A percentile compares a stretch with the other conserved stretches of the same genome.
Conservation (phyloP, 164 flowering plant species). For the Dillenia turbinata region DNA sequence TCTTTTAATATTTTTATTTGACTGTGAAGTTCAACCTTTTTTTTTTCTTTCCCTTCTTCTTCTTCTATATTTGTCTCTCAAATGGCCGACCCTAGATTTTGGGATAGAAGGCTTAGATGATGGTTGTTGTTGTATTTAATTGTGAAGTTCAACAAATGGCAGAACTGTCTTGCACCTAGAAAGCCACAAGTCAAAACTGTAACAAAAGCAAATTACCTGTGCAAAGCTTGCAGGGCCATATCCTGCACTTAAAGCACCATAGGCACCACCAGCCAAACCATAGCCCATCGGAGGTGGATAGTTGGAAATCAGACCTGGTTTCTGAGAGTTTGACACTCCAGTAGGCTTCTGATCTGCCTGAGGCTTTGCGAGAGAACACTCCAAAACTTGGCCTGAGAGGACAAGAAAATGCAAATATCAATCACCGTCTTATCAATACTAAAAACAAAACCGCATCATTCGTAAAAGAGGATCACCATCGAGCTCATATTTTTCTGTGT, state of each 20-base stretch:
- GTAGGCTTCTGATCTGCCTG: constrained; percentile 64
- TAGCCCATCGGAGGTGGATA: constrained; percentile 63
- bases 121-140: no score
- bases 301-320: constrained; percentile 47
- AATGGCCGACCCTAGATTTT: no score
- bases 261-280: constrained; percentile 52
- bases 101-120: no score
- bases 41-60: no score
- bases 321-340: constrained; percentile 42
- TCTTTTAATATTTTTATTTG: no score
- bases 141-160: background rate
- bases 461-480: constrained; percentile 40
- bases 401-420: constrained; percentile 7
- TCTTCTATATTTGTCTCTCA: no score
- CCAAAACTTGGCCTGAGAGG: constrained; percentile 66
- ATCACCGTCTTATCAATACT: background rate
- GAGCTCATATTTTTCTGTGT: constrained; percentile 73
- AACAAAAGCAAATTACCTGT: constrained; percentile 35
- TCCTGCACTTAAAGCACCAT: constrained; percentile 64
- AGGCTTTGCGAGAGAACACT: constrained; percentile 91
- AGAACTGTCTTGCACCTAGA: background rate
- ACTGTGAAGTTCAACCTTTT: background rate
- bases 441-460: background rate
- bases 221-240: constrained; percentile 57
- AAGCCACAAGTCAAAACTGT: background rate